These are phyloP conservation scores for Saussurea involucrata DNA, from an alignment of 129 eudicot species.

Conservation along the genomic window DNA sequence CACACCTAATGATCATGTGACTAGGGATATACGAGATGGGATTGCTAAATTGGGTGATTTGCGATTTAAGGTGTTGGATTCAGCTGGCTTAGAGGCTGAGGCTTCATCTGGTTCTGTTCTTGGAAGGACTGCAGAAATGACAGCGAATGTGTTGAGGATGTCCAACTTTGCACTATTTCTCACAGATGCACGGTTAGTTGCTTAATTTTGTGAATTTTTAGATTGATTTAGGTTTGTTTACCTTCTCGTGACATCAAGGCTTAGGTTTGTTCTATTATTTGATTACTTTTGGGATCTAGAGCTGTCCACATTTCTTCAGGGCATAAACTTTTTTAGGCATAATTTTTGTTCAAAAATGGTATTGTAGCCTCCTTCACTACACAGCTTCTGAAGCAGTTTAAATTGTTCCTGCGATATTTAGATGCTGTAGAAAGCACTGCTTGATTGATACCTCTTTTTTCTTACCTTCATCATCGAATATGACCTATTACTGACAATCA, in stretches of 20 bases:
- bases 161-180: slow-evolving; percentile 70
- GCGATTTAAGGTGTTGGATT: slow-evolving; percentile 84
- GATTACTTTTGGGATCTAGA: not conserved
- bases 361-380: not conserved
- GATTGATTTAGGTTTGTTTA: not conserved
- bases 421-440: not conserved
- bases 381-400: not conserved
- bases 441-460: not conserved
- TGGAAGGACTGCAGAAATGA: slow-evolving; percentile 89
- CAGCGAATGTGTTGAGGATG: slow-evolving; percentile 64
- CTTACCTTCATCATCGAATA: not conserved
- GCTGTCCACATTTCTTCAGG: not conserved
- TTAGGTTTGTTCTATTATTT: not conserved
- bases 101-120: slow-evolving; percentile 98
- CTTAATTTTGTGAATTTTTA: not conserved
- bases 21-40: slow-evolving; percentile 89
- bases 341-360: not conserved
- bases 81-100: slow-evolving; percentile 95
- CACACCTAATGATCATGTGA: slow-evolving; percentile 90
- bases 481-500: not conserved
- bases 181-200: slow-evolving; percentile 74
- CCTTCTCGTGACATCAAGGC: not conserved
- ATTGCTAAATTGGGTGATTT: slow-evolving; percentile 86
- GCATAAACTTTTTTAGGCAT: not conserved
- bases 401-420: not conserved